phyloP scores from a whole-genome alignment of 169 alveolate species.

The Plasmodium fragile region DNA sequence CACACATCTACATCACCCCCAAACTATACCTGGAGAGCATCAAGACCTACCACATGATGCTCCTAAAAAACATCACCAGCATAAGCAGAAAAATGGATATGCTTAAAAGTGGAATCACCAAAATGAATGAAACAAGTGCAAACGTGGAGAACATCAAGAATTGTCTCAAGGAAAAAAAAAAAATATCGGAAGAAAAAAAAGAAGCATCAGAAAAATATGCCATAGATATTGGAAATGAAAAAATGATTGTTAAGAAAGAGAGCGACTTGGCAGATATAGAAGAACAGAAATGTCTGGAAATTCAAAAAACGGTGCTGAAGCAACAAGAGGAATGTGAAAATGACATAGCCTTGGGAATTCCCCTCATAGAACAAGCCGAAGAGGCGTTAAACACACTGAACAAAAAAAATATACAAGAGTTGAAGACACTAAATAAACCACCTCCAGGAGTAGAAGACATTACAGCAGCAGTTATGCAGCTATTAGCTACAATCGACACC shows the following conservation, averaged over 20 bases:
- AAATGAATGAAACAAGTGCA: constrained; percentile 73
- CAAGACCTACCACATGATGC: constrained; percentile 93
- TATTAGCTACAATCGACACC: constrained; percentile 92
- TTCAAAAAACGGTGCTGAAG: constrained; percentile 91
- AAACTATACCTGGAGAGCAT: constrained; percentile 96
- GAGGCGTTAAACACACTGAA: constrained; percentile 93
- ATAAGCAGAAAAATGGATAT: constrained; percentile 45
- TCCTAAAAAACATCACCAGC: constrained; percentile 84
- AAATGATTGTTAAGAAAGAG: constrained; percentile 93
- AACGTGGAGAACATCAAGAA: constrained; percentile 90
- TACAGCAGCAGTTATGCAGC: constrained; percentile 93
- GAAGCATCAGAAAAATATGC: constrained; percentile 95
- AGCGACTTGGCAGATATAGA: constrained; percentile 92
- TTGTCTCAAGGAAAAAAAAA: constrained; percentile 90
- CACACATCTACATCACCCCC: constrained; percentile 96
- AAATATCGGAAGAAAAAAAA: constrained; percentile 93
- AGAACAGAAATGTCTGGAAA: constrained; percentile 93
- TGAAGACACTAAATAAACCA: constrained; percentile 94
- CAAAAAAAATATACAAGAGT: constrained; percentile 94
- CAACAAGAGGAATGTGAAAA: constrained; percentile 92
- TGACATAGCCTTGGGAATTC: constrained; percentile 93
- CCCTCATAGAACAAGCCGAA: constrained; percentile 94
- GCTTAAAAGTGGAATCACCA: constrained; percentile 44
- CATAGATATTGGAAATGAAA: constrained; percentile 94
- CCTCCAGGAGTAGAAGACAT: constrained; percentile 96